Evolutionary conservation across 306 rosid species (phyloP), one percentile per base, ranked within the genome.

Genomic region (Datisca glomerata): DNA sequence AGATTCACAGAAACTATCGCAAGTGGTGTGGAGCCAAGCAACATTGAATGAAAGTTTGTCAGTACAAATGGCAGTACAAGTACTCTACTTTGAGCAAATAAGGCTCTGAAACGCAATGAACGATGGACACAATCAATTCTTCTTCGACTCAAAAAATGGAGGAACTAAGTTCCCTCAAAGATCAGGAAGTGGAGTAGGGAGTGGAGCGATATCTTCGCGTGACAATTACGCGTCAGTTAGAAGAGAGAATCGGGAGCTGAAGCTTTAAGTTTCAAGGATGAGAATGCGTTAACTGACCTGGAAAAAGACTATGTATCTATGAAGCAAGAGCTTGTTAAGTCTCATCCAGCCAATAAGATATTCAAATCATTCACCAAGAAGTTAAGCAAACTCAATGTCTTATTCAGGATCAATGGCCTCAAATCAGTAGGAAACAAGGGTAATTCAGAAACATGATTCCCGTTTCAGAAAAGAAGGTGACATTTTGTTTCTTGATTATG

Each of bases 21-120:
- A 91, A 73, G 98, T 84, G 65, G 96, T 92, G 0, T 85, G 98
- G 57, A 85, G 98, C 60, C 98, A 91, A 28, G 98, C 98, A 21
- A 92, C 98, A 23, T 96, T 84, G 55, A 91, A 91, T 13, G 98
- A 91, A 41, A 72, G 96, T 62, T 61, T 91, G 25, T 94, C 98
- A 0, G 94, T 91, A 18, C 98, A 91, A 41, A 84, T 71, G 92
- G 92, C 93, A 27, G 98, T 91, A 0, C 98, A 91, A 53, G 98
- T 91, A 19, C 80, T 91, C 2, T 85, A 91, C 86, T 84, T 84
- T 11, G 98, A 91, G 73, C 98, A 91, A 73, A 78, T 91, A 43
- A 47, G 98, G 64, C 84, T 91, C 9, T 64, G 96, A 0, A 91
- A 91, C 18, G 98, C 96, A 0, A 85, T 91, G 98, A 78, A 72